Evolutionary conservation across 2,329 filamentous ascomycete species (phyloP).

Genomic region (Colletotrichum musicola): DNA sequence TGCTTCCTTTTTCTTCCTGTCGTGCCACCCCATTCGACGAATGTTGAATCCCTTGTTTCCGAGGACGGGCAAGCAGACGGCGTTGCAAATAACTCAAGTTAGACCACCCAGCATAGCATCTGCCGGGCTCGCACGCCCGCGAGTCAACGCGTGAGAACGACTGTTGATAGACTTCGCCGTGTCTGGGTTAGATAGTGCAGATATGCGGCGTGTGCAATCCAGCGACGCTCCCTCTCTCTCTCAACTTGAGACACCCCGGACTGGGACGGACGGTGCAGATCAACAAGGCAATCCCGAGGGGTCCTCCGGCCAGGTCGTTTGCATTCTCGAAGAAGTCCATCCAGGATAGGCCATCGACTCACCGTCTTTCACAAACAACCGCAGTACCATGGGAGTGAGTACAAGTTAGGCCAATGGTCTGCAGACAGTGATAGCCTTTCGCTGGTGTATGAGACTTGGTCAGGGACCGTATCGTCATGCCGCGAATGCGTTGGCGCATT

Average conservation of each 20-base stretch:
- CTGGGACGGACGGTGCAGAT: conserved; percentile 27
- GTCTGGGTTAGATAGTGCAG: too few species aligned
- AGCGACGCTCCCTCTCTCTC: neutral
- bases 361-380: conserved; percentile 15
- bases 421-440: too few species aligned
- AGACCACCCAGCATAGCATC: too few species aligned
- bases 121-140: too few species aligned
- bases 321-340: conserved; percentile 29
- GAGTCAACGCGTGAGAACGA: too few species aligned
- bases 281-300: conserved; percentile 18
- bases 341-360: conserved; percentile 26
- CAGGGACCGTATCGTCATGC: too few species aligned
- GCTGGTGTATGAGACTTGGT: too few species aligned
- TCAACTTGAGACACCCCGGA: conserved; percentile 30
- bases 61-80: neutral
- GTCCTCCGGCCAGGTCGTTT: conserved; percentile 24
- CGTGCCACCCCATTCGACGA: conserved; percentile 4
- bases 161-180: neutral
- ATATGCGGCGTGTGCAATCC: conserved; percentile 6
- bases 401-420: too few species aligned
- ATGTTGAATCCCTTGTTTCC: neutral
- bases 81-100: neutral
- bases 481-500: too few species aligned
- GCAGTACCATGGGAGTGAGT: neutral
- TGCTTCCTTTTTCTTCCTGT: neutral